Conservation (phyloP, 495 filamentous ascomycete genomes). For the Sphaerosporella brunnea region DNA sequence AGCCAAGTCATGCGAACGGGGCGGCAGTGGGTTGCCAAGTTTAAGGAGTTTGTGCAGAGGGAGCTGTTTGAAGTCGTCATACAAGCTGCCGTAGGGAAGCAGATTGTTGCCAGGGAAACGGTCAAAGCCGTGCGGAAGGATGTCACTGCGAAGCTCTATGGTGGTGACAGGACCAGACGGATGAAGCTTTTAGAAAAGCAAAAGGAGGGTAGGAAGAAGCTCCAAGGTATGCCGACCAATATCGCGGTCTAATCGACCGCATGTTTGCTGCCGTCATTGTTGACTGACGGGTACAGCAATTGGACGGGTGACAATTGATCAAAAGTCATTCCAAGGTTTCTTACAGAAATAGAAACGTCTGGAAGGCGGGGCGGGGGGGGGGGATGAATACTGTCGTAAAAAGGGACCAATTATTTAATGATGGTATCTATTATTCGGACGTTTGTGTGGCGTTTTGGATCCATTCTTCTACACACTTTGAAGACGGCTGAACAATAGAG, state of each 20-base stretch:
- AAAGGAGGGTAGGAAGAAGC: slow-evolving; percentile 83
- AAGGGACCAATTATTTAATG: too few relatives aligned
- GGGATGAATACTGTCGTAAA: too few relatives aligned
- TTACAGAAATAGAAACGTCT: slow-evolving; percentile 32
- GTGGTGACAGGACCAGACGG: slow-evolving; percentile 63
- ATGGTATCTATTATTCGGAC: too few relatives aligned
- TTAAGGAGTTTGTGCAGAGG: slow-evolving; percentile 87
- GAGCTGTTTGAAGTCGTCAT: slow-evolving; percentile 96
- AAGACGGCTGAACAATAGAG: too few relatives aligned
- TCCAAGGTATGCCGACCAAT: slow-evolving; percentile 37
- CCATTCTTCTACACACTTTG: too few relatives aligned
- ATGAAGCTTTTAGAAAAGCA: slow-evolving; percentile 89
- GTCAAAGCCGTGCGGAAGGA: slow-evolving; percentile 96
- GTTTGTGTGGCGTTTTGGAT: too few relatives aligned
- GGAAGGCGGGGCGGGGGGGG: too few relatives aligned
- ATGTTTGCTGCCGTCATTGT: too few relatives aligned
- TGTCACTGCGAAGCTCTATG: slow-evolving; percentile 80
- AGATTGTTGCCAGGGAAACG: slow-evolving; percentile 79
- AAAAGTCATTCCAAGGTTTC: slow-evolving; percentile 84
- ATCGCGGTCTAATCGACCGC: too few relatives aligned
- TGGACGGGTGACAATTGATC: slow-evolving; percentile 75
- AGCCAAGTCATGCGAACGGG: slow-evolving; percentile 63
- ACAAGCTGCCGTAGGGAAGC: slow-evolving; percentile 69
- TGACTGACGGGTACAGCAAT: slow-evolving; percentile 29
- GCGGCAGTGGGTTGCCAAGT: slow-evolving; percentile 78